These are phyloP conservation scores for Nectriaceae sp. DNA, from an alignment of 2,329 filamentous ascomycete genomes.

Conservation along the genomic window DNA sequence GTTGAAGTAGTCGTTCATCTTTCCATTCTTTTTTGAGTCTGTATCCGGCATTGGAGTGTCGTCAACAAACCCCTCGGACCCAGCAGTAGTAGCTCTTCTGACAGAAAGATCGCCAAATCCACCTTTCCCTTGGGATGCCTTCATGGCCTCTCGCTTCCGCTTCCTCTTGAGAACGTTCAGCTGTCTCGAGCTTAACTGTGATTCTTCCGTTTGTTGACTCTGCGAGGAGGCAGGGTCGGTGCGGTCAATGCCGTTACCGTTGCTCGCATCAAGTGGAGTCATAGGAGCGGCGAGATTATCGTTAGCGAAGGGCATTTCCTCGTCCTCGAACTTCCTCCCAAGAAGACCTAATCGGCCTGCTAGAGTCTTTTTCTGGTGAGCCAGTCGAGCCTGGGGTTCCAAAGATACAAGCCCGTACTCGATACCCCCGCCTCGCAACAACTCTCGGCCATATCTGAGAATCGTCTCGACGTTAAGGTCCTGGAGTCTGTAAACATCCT, in stretches of 20 bases:
- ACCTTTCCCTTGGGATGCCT: constrained; percentile 82
- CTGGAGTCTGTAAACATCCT: constrained; percentile 70
- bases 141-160: constrained; percentile 84
- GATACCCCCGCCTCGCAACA: constrained; percentile 82
- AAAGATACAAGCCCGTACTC: constrained; percentile 83
- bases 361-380: constrained; percentile 88
- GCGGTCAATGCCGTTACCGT: constrained; percentile 35
- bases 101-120: constrained; percentile 85
- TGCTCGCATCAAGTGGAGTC: constrained; percentile 45
- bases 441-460: constrained; percentile 78
- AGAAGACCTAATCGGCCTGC: constrained; percentile 79
- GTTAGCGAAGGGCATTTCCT: constrained; percentile 65
- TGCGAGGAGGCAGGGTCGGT: constrained; percentile 41
- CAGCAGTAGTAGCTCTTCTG: constrained; percentile 60
- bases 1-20: constrained; percentile 83
- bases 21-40: constrained; percentile 62
- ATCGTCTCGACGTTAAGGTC: constrained; percentile 78
- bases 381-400: constrained; percentile 77
- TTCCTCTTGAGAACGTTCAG: constrained; percentile 94
- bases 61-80: constrained; percentile 62
- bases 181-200: constrained; percentile 84
- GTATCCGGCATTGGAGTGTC: constrained; percentile 56
- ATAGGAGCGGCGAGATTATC: constrained; percentile 46
- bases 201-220: constrained; percentile 58
- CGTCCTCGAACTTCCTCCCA: constrained; percentile 83